Conservation (phyloP, 2,329 filamentous ascomycete genomes). For the Epichloe sp. region DNA sequence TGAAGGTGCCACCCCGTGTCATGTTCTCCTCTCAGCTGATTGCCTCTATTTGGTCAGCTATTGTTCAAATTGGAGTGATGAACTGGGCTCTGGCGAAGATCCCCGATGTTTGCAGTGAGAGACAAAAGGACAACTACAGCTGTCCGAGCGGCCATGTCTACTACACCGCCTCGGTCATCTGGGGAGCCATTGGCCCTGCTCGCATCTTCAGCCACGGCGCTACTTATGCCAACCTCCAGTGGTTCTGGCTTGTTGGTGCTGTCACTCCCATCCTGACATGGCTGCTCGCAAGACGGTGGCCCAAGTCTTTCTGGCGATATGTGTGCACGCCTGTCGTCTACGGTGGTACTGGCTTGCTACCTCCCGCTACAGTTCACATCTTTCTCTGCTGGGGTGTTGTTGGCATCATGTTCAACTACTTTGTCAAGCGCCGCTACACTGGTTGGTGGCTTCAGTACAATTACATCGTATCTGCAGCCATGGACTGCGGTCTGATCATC, state of each 20-base stretch:
- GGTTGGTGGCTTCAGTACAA: conserved; percentile 73
- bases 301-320: conserved; percentile 48
- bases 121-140: conserved; percentile 42
- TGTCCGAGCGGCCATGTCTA: conserved; percentile 42
- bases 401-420: conserved; percentile 56
- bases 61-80: conserved; percentile 51
- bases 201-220: conserved; percentile 54
- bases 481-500: conserved; percentile 55
- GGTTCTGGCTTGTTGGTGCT: conserved; percentile 58
- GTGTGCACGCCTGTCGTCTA: conserved; percentile 57
- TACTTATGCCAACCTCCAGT: conserved; percentile 51
- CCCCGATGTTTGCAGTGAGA: conserved; percentile 41
- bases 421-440: conserved; percentile 48
- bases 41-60: conserved; percentile 46
- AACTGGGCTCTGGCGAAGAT: conserved; percentile 54
- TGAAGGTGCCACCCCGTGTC: conserved; percentile 48
- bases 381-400: conserved; percentile 60
- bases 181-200: conserved; percentile 59
- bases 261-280: conserved; percentile 50
- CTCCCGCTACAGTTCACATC: conserved; percentile 57
- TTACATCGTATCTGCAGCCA: conserved; percentile 58
- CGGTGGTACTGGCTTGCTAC: conserved; percentile 48
- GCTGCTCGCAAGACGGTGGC: conserved; percentile 47
- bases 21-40: conserved; percentile 48
- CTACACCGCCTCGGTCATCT: conserved; percentile 59